phyloP scores from a whole-genome alignment of 441 rosid genomes.

The Gossypium laxum region DNA sequence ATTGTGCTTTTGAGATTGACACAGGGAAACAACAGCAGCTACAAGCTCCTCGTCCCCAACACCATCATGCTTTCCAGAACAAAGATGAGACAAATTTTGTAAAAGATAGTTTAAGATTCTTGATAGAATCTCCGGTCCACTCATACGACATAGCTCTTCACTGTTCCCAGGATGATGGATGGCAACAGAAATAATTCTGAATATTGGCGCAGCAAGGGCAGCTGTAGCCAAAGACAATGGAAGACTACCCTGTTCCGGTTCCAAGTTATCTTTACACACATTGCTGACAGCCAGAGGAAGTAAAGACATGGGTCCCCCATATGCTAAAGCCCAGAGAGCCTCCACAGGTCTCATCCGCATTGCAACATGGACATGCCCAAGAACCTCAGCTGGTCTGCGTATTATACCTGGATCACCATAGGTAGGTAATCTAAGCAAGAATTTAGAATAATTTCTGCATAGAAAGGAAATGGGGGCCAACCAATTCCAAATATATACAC shows the following conservation, averaged over 20 bases:
- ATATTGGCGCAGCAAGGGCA: conserved; percentile 81
- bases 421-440: conserved; percentile 17
- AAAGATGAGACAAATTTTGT: conserved; percentile 64
- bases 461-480: not conserved
- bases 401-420: conserved; percentile 47
- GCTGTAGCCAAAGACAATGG: conserved; percentile 52
- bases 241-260: conserved; percentile 55
- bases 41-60: conserved; percentile 92
- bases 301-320: conserved; percentile 93
- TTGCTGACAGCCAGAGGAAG: conserved; percentile 77
- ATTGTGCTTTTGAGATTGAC: conserved; percentile 81
- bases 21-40: conserved; percentile 79
- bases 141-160: conserved; percentile 68
- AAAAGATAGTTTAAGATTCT: conserved; percentile 81
- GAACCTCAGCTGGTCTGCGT: conserved; percentile 96
- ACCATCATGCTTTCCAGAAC: conserved; percentile 50
- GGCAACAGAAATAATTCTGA: conserved; percentile 74
- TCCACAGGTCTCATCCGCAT: conserved; percentile 77
- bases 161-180: conserved; percentile 83
- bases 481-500: conserved; percentile 5
- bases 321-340: conserved; percentile 92
- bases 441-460: not conserved
- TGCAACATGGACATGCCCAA: conserved; percentile 97
- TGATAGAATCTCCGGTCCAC: conserved; percentile 87
- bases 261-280: conserved; percentile 68